Conservation (phyloP, 306 rosid species). For the Trichosanthes truncata region DNA sequence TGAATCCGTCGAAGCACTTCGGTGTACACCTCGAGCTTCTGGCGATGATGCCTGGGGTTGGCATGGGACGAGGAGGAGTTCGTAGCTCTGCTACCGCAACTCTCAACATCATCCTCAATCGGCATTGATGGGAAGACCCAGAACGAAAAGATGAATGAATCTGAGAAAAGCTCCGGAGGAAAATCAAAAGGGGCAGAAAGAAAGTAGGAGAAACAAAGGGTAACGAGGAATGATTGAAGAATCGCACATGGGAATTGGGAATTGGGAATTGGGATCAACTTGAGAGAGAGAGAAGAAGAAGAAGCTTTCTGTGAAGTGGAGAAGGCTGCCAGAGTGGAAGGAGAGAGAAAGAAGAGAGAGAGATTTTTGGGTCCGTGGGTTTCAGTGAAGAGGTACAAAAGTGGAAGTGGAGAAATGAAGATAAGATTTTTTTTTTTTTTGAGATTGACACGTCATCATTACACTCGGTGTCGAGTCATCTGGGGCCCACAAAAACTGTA, state of each 20-base stretch:
- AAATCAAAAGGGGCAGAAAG: neutral
- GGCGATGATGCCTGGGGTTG: slow-evolving; percentile 47
- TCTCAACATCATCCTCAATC: slow-evolving; percentile 65
- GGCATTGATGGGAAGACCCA: slow-evolving; percentile 32
- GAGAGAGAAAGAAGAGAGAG: neutral
- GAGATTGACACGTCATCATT: neutral
- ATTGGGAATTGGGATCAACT: neutral
- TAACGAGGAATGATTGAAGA: neutral
- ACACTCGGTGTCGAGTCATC: slow-evolving; percentile 5
- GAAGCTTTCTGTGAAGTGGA: neutral
- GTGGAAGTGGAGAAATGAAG: neutral
- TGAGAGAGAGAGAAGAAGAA: neutral
- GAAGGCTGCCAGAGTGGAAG: neutral
- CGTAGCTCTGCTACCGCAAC: slow-evolving; percentile 74
- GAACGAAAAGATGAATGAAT: neutral
- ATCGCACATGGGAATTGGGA: neutral
- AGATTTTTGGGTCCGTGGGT: neutral
- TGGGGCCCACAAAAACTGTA: neutral
- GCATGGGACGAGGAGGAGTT: slow-evolving; percentile 32
- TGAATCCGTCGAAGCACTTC: slow-evolving; percentile 82
- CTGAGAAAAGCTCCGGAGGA: neutral
- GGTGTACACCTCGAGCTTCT: slow-evolving; percentile 76
- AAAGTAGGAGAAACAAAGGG: neutral
- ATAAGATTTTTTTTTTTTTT: neutral
- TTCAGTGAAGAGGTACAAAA: neutral